phyloP scores from a whole-genome alignment of 2,329 filamentous ascomycete genomes.

The Juglanconis sp. region DNA sequence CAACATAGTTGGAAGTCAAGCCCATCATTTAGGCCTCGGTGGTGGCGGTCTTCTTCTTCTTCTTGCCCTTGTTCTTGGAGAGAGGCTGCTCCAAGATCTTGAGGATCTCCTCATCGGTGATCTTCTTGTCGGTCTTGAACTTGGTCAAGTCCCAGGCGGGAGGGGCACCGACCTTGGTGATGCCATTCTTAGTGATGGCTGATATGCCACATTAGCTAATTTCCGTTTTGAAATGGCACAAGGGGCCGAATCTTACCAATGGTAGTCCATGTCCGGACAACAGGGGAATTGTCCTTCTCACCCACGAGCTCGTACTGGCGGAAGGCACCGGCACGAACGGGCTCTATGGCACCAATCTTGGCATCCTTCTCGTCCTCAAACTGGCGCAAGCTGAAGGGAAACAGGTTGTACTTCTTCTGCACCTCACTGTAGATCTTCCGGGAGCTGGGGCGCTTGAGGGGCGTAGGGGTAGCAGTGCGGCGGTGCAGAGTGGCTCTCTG shows the following conservation, averaged over 20 bases:
- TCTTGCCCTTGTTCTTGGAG: conserved; percentile 83
- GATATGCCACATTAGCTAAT: conserved; percentile 24
- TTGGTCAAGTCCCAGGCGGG: conserved; percentile 73
- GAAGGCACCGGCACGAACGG: conserved; percentile 87
- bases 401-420: conserved; percentile 94
- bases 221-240: conserved; percentile 18
- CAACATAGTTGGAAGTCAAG: neutral
- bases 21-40: conserved; percentile 11
- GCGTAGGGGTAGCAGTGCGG: conserved; percentile 86
- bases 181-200: conserved; percentile 97
- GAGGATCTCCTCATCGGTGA: conserved; percentile 90
- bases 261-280: conserved; percentile 85
- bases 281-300: conserved; percentile 83
- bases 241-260: conserved; percentile 63
- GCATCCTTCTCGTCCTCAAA: conserved; percentile 94
- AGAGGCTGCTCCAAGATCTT: conserved; percentile 90
- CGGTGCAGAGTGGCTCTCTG: conserved; percentile 90
- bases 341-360: conserved; percentile 94
- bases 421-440: conserved; percentile 91
- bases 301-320: conserved; percentile 95
- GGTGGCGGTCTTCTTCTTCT: conserved; percentile 70
- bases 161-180: conserved; percentile 79
- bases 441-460: conserved; percentile 89
- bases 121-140: conserved; percentile 96
- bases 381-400: conserved; percentile 97